A percentile compares a stretch with the other conserved stretches of the same genome.
phyloP scores from a whole-genome alignment of 2,329 filamentous ascomycete genomes.

The Cordyceps cateniannulata region DNA sequence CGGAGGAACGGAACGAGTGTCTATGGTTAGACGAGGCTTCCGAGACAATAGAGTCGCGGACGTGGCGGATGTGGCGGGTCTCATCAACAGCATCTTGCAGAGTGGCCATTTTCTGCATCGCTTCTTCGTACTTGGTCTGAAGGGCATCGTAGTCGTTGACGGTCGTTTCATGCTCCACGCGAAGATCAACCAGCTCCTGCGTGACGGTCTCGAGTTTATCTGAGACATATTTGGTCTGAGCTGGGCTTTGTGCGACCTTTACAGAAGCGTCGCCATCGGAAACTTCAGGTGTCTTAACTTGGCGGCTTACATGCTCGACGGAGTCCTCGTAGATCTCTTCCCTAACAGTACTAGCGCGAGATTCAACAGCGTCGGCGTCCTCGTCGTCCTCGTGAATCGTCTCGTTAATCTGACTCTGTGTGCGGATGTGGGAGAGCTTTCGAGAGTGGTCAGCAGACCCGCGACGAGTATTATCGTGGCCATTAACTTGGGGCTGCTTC shows the following conservation, averaged over 20 bases:
- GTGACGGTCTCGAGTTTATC: conserved; percentile 90
- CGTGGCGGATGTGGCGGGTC: conserved; percentile 54
- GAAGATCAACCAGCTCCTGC: conserved; percentile 84
- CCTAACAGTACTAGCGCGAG: conserved; percentile 28
- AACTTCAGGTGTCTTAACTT: background rate
- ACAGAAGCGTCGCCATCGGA: conserved; percentile 37
- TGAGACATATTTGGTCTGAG: conserved; percentile 77
- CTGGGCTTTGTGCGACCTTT: conserved; percentile 59
- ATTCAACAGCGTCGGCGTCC: conserved; percentile 27
- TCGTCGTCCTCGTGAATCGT: conserved; percentile 49
- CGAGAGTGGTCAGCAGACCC: conserved; percentile 44
- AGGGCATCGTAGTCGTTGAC: conserved; percentile 75
- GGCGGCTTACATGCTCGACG: background rate
- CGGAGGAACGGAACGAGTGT: conserved; percentile 80
- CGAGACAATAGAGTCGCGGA: conserved; percentile 52
- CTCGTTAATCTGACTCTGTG: conserved; percentile 47
- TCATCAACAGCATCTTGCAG: conserved; percentile 83
- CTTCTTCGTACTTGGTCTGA: conserved; percentile 84
- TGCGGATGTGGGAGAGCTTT: conserved; percentile 41
- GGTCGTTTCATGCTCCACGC: conserved; percentile 82
- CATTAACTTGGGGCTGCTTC: conserved; percentile 30
- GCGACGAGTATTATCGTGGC: conserved; percentile 34
- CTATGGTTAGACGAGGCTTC: conserved; percentile 45
- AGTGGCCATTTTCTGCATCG: conserved; percentile 72
- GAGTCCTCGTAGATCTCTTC: conserved; percentile 22